These are phyloP conservation scores for Fusarium dimerum DNA, from an alignment of 2,329 filamentous ascomycete genomes.

Conservation along the genomic window DNA sequence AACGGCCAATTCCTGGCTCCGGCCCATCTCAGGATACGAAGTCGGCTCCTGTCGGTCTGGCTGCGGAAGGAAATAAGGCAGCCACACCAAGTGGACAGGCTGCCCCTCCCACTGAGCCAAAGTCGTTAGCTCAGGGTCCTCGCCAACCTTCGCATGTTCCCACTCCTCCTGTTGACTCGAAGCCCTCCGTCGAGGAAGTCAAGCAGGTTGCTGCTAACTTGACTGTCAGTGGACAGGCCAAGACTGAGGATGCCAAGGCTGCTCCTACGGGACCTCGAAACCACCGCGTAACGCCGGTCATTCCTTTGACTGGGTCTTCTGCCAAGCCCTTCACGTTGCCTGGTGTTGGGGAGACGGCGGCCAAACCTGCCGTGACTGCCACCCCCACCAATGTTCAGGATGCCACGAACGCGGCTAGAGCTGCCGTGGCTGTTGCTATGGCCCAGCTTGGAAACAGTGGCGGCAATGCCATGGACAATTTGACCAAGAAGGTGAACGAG, in stretches of 20 bases:
- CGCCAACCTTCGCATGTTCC: constrained; percentile 54
- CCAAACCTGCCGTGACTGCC: constrained; percentile 40
- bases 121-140: constrained; percentile 48
- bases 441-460: constrained; percentile 60
- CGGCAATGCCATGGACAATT: constrained; percentile 63
- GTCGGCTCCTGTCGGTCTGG: constrained; percentile 54
- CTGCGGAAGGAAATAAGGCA: constrained; percentile 49
- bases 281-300: constrained; percentile 62
- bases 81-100: constrained; percentile 46
- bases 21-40: constrained; percentile 41
- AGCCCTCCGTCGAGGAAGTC: constrained; percentile 55
- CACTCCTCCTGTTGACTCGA: constrained; percentile 67
- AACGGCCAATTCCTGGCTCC: constrained; percentile 52
- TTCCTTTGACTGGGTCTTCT: constrained; percentile 59
- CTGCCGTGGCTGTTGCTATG: constrained; percentile 80
- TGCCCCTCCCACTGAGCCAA: constrained; percentile 54
- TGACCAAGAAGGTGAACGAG: constrained; percentile 74
- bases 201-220: constrained; percentile 47
- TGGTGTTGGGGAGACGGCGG: constrained; percentile 32
- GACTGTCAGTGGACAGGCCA: constrained; percentile 38
- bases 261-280: constrained; percentile 50
- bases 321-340: constrained; percentile 41
- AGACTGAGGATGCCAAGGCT: constrained; percentile 39
- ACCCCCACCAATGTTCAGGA: constrained; percentile 53
- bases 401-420: constrained; percentile 73